phyloP scores from a whole-genome alignment of 2,329 filamentous ascomycete genomes.

The Kalmusia sp. region DNA sequence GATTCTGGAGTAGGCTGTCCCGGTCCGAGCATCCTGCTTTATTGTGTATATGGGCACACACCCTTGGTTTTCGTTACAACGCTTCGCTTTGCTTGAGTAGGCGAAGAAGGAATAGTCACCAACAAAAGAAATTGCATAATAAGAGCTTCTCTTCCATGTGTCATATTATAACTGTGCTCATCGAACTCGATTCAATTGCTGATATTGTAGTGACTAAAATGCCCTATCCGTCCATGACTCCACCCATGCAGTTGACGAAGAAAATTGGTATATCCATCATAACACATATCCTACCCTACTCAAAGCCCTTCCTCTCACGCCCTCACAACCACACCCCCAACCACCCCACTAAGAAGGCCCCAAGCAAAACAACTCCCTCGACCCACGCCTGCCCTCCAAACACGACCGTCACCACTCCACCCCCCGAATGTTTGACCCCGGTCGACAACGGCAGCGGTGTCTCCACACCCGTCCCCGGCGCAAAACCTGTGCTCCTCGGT shows the following conservation, averaged over 20 bases:
- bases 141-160: neutral
- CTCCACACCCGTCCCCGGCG: neutral
- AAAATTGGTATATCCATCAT: neutral
- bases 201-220: too few species aligned
- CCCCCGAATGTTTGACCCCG: conserved; percentile 10
- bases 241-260: neutral
- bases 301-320: neutral
- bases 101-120: neutral
- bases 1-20: neutral
- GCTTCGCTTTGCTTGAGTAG: neutral
- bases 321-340: conserved; percentile 24
- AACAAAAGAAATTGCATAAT: neutral
- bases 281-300: neutral
- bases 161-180: too few species aligned
- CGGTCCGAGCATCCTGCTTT: neutral
- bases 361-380: conserved; percentile 19
- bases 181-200: too few species aligned
- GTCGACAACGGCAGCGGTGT: conserved; percentile 16
- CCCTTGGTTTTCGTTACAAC: neutral
- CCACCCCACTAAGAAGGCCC: conserved; percentile 20
- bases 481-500: conserved; percentile 9
- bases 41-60: neutral
- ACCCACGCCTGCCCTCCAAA: conserved; percentile 16
- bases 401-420: conserved; percentile 2
- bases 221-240: too few species aligned